Percentiles rank a stretch among this genome's conserved stretches.
These are phyloP conservation scores for Leccinum uliginosum DNA, from an alignment of 768 basidiomycete species.

Conservation along the genomic window DNA sequence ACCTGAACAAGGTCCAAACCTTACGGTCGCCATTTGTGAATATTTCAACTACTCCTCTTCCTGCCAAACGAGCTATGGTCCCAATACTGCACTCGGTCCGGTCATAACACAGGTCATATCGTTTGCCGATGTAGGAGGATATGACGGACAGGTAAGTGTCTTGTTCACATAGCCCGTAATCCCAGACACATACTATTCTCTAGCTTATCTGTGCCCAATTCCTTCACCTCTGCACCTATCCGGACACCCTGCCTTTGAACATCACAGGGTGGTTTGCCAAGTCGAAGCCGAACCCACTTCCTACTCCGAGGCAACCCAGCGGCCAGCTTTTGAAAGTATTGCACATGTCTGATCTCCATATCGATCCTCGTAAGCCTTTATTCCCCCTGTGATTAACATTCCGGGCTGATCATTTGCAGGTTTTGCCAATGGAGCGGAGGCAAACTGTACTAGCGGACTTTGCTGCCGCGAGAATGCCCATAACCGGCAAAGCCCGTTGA, in stretches of 20 bases:
- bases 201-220: conserved; percentile 62
- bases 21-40: conserved; percentile 59
- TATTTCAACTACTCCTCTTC: conserved; percentile 47
- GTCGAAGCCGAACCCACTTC: conserved; percentile 68
- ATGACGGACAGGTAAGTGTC: conserved; percentile 60
- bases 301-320: conserved; percentile 52
- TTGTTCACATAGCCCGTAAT: neutral
- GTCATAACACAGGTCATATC: conserved; percentile 68
- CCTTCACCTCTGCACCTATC: conserved; percentile 49
- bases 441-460: conserved; percentile 61
- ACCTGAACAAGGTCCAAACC: conserved; percentile 53
- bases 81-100: conserved; percentile 44
- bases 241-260: conserved; percentile 57
- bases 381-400: neutral
- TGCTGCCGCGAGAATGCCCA: conserved; percentile 60
- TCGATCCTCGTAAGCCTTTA: conserved; percentile 57
- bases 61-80: conserved; percentile 48
- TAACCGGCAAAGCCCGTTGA: conserved; percentile 48
- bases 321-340: conserved; percentile 67
- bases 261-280: conserved; percentile 69
- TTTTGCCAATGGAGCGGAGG: conserved; percentile 65
- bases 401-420: conserved; percentile 36
- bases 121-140: conserved; percentile 66
- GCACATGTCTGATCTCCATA: conserved; percentile 74
- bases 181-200: neutral